A percentile compares a stretch with the other conserved stretches of the same genome.
Evolutionary conservation across 2,329 filamentous ascomycete species (phyloP).

Genomic region (Aspergillus floridensis): DNA sequence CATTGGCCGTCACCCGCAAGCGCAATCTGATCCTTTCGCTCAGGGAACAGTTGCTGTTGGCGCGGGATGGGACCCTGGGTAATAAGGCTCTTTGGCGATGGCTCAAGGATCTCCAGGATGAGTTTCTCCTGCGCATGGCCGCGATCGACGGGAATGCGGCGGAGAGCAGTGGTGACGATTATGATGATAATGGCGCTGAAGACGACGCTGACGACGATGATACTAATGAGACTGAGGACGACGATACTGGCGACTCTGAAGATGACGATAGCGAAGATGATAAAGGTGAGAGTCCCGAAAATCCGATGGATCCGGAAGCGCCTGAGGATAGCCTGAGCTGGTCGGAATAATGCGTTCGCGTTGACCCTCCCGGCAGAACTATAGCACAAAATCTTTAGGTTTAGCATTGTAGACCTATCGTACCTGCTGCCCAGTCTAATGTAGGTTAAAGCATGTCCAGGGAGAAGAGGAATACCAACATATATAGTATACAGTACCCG

Average conservation of each 20-base stretch:
- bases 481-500: too few relatives aligned
- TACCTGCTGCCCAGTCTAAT: neutral
- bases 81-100: slow-evolving; percentile 62
- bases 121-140: slow-evolving; percentile 72
- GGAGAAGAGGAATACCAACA: too few relatives aligned
- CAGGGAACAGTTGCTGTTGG: slow-evolving; percentile 69
- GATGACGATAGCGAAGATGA: neutral
- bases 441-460: too few relatives aligned
- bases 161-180: neutral
- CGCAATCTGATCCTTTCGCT: slow-evolving; percentile 72
- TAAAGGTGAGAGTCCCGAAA: neutral
- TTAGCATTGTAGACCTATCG: neutral
- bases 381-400: neutral
- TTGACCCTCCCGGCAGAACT: neutral
- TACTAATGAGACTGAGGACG: neutral
- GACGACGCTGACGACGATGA: neutral
- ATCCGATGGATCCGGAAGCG: neutral
- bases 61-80: slow-evolving; percentile 62
- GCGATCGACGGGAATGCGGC: slow-evolving; percentile 53
- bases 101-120: slow-evolving; percentile 65
- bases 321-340: neutral
- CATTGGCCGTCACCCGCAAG: slow-evolving; percentile 59
- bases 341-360: neutral
- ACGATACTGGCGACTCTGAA: neutral
- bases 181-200: slow-evolving; percentile 5